These are phyloP conservation scores for Galium porrigens DNA, from an alignment of 305 asterid genomes.

Conservation along the genomic window DNA sequence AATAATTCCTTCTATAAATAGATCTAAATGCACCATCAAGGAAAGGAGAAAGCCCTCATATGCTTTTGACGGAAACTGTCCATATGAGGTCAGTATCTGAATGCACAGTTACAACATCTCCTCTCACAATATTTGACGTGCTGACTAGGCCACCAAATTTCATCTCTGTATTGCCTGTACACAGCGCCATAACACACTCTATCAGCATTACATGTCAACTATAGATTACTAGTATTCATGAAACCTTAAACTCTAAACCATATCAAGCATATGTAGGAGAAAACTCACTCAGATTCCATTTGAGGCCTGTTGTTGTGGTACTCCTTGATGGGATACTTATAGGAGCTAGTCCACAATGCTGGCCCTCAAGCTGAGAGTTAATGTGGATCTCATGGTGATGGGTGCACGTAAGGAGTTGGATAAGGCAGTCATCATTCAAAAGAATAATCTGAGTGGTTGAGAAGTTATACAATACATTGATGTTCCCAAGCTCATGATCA, in stretches of 20 bases:
- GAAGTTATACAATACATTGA: conserved; percentile 57
- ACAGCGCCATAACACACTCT: not conserved
- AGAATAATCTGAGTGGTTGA: conserved; percentile 45
- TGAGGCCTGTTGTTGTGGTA: conserved; percentile 65
- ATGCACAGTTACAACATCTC: conserved; percentile 45
- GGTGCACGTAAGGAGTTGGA: conserved; percentile 62
- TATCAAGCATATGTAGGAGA: not conserved
- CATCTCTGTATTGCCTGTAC: conserved; percentile 58
- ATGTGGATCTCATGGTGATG: conserved; percentile 58
- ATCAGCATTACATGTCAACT: conserved; percentile 3
- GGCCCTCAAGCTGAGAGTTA: conserved; percentile 50
- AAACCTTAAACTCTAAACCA: not conserved
- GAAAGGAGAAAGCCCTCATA: conserved; percentile 16
- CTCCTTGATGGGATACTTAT: conserved; percentile 46
- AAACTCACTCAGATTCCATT: conserved; percentile 75
- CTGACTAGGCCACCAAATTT: conserved; percentile 76
- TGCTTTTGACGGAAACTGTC: conserved; percentile 60
- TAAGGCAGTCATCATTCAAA: conserved; percentile 72
- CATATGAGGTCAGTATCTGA: conserved; percentile 74
- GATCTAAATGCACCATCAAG: not conserved
- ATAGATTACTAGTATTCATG: not conserved
- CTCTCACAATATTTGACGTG: conserved; percentile 59
- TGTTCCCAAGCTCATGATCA: conserved; percentile 84
- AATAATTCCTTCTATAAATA: not conserved
- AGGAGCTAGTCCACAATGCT: conserved; percentile 85